Evolutionary conservation across 2,329 filamentous ascomycete genomes (phyloP), one percentile per base, ranked within the genome.

Genomic region (Parastagonospora nodorum): DNA sequence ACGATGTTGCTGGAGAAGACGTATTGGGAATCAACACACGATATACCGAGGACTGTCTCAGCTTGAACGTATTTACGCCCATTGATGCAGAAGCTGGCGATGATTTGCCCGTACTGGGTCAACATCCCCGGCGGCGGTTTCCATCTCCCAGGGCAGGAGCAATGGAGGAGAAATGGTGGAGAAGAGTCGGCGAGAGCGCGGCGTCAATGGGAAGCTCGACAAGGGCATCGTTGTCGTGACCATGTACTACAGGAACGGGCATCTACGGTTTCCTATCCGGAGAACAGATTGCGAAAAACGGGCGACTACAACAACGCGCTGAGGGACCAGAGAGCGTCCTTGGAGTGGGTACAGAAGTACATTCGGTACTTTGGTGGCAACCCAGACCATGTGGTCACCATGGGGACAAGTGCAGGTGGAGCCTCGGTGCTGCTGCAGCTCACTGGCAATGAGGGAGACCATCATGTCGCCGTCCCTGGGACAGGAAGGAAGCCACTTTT

Each of bases 71-170:
- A 8, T 71, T 71, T 44, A 64, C 64, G 29, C 68, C 68, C 3
- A 56, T 64, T 30, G 68, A 71, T 50, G 68, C 68, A 9, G 60
- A 69, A 41, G 45, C 67, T 27, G 68, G 68, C 9, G 68, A 71
- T 24, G 67, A 71, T 32, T 43, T 71, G 10, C 61, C 74, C 28
- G 75, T 78, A 0, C 59, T 75, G 15, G 15, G 72, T 80, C 1
- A 78, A 78, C 53, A 78, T 78, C 61, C 77, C 78, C 16, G 77
- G 77, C 5, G 76, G 74, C 36, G 75, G 75, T 0, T 77, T 77
- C 63, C 75, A 77, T 44, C 48, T 69, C 2, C 68, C 68, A 12
- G 68, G 68, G 68, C 7, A 58, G 68, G 29, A 61, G 64, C 38
- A 71, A 67, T 42, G 66, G 67, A 28, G 62, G 59, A 5, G 67